A percentile compares a stretch with the other conserved stretches of the same genome.
phyloP scores from a whole-genome alignment of 1,284 basidiomycete species.

The Hortiboletus rubellus region DNA sequence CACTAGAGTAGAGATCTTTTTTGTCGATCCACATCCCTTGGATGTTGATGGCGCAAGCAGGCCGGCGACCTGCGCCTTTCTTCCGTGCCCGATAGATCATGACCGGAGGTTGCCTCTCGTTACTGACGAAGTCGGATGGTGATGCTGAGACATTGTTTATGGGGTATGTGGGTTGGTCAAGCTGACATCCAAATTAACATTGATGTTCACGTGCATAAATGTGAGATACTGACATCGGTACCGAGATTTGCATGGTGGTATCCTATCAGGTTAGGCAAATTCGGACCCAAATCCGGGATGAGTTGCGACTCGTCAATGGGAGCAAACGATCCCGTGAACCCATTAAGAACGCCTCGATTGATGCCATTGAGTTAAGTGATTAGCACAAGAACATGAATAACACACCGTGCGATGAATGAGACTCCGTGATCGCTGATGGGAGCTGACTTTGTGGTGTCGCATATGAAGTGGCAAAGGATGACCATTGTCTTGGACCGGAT shows the following conservation, averaged over 20 bases:
- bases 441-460: too few species aligned
- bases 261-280: too few species aligned
- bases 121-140: neutral
- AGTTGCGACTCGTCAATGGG: neutral
- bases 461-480: too few species aligned
- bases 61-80: neutral
- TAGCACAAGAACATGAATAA: too few species aligned
- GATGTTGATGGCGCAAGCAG: neutral
- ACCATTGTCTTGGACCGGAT: too few species aligned
- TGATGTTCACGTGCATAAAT: neutral
- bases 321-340: too few species aligned
- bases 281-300: neutral
- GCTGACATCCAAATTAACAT: neutral
- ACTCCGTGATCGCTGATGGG: too few species aligned
- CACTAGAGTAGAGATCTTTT: neutral
- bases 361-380: neutral
- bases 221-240: neutral
- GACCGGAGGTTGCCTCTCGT: neutral
- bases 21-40: conserved; percentile 5
- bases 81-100: neutral
- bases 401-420: too few species aligned
- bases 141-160: too few species aligned
- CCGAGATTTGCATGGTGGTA: neutral
- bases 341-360: neutral
- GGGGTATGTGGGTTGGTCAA: neutral